Percentiles rank a stretch among this genome's conserved stretches.
Evolutionary conservation across 257 asterid species (phyloP).

Genomic region (Haberlea rhodopensis): DNA sequence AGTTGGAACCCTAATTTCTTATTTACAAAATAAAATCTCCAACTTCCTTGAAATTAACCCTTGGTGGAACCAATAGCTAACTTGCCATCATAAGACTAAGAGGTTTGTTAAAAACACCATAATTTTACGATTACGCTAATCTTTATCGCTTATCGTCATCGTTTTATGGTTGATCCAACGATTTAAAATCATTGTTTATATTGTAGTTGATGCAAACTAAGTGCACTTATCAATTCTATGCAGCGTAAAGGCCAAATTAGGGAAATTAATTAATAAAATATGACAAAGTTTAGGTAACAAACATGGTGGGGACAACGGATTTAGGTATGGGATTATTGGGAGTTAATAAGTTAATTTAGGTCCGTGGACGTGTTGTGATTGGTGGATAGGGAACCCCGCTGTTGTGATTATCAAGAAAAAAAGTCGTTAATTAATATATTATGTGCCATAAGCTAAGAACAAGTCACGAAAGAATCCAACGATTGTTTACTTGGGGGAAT

Average conservation of each 20-base stretch:
- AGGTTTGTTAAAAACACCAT: conserved; percentile 27
- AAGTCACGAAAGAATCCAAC: conserved; percentile 17
- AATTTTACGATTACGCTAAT: not conserved
- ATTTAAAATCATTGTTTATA: not conserved
- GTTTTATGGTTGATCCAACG: not conserved
- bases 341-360: conserved; percentile 39
- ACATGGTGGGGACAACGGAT: conserved; percentile 53
- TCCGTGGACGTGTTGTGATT: conserved; percentile 41
- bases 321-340: conserved; percentile 34
- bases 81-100: conserved; percentile 18
- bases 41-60: conserved; percentile 36
- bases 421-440: conserved; percentile 28
- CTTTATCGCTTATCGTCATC: too few relatives aligned
- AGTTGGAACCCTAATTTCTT: not conserved
- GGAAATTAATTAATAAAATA: too few relatives aligned
- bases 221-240: conserved; percentile 18
- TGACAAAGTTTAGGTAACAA: conserved; percentile 32
- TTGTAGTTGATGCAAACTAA: not conserved
- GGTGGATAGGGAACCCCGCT: conserved; percentile 36
- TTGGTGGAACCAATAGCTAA: conserved; percentile 36
- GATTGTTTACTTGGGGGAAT: conserved; percentile 1
- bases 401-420: conserved; percentile 47
- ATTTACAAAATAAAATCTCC: conserved; percentile 38
- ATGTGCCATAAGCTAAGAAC: conserved; percentile 23
- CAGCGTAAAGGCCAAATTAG: not conserved